Evolutionary conservation across 2,329 filamentous ascomycete species (phyloP), one percentile per base, ranked within the genome.

Genomic region (Diaporthe ilicicola): DNA sequence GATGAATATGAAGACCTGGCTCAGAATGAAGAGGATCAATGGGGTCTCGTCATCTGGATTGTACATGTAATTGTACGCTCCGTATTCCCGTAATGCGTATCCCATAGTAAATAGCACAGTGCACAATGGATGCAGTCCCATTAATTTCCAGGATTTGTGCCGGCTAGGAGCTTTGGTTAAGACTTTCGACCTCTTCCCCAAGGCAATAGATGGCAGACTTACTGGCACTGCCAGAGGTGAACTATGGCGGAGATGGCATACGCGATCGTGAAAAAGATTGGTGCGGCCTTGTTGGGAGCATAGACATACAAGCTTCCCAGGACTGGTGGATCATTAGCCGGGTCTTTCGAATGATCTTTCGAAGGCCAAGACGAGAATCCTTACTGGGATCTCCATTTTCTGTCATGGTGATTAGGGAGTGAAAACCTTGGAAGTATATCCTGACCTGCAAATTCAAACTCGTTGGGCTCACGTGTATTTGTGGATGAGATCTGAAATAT

Each of bases 191-290:
- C 12, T 19, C 6, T 22, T 32, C 6, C 12, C 1, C 27, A 54
- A n/a, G 15, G 15, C 13, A 5, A 13, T 51, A 29, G 9, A 24
- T 27, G 19, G 2, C 13, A 24, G 15, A 76, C 80, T 74, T 71
- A 81, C 80, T 72, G 80, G 75, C 85, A 88, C 76, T 90, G 88
- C 78, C 84, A 90, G n/a, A 83, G 76, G 74, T 90, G 88, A 3
- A 81, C 73, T n/a, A 77, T 51, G 6, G 82, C 84, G 0, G 87
- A 87, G 42, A 84, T 73, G 6, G 79, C 77, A 70, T 87, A 88
- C 0, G 86, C 74, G 19, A 86, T 74, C 4, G 85, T 81, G 76
- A 89, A 90, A 55, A 88, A 74, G 24, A 89, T 82, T 0, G 88
- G 87, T 0, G 87, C 87, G 5, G 74, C 81, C 76, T 88, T 87